phyloP scores from a whole-genome alignment of 208 protist species.

The Trypanosoma vivax region DNA sequence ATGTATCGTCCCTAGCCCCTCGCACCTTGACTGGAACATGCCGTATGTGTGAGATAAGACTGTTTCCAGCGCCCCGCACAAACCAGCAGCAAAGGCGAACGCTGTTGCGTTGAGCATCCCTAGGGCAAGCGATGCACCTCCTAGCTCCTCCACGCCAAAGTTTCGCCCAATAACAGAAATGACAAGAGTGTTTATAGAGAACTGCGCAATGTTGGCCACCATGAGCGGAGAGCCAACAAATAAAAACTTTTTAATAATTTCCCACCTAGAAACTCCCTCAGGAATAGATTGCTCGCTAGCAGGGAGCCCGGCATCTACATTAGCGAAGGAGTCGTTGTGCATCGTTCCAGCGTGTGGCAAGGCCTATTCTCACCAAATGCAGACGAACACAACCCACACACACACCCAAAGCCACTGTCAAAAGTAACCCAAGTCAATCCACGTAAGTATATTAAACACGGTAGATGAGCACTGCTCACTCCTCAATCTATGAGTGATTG shows the following conservation, averaged over 20 bases:
- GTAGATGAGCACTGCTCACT: no score
- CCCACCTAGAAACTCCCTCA: conserved; percentile 21
- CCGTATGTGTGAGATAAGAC: conserved; percentile 80
- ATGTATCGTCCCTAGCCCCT: conserved; percentile 32
- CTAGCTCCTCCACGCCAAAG: conserved; percentile 58
- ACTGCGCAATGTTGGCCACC: conserved; percentile 63
- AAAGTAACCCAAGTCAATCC: no score
- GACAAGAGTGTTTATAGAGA: conserved; percentile 67
- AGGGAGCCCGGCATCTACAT: neutral
- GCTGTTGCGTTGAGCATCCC: conserved; percentile 81
- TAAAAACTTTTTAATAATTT: conserved; percentile 58
- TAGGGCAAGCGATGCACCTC: conserved; percentile 61
- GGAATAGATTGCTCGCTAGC: neutral
- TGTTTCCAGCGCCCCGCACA: conserved; percentile 79
- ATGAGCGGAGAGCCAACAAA: conserved; percentile 61
- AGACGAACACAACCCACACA: no score
- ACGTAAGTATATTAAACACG: no score
- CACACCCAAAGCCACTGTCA: no score
- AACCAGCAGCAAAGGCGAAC: conserved; percentile 77
- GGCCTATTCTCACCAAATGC: no score
- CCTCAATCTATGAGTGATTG: no score
- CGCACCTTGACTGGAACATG: conserved; percentile 20
- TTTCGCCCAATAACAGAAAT: conserved; percentile 54
- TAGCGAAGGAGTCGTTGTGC: conserved; percentile 8
- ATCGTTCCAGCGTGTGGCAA: no score